Evolutionary conservation across 164 flowering plant genomes (phyloP), one percentile per base, ranked within the genome.

Genomic region (Stephania yunnanensis): DNA sequence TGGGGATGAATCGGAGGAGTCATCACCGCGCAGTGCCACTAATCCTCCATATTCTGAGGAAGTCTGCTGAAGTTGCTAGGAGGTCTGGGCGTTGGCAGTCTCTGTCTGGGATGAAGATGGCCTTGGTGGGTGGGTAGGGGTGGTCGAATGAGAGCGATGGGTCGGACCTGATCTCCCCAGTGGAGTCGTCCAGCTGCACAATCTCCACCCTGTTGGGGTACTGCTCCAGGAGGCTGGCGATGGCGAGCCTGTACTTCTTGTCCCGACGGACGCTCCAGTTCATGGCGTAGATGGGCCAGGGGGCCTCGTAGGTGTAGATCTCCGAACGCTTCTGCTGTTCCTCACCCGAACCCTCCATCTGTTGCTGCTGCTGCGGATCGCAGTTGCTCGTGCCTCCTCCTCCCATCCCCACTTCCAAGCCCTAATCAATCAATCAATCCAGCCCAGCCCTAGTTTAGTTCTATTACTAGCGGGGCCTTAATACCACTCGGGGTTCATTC

Each of bases 241-340:
- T 95, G 72, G 97, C 97, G 75, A 95, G 91, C 0, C 97, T 89
- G 86, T 91, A 93, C 83, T 88, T 90, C 81, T 91, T 91, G 87
- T 92, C 97, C 20, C 87, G 86, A 30, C 97, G 96, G 73, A 94
- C 98, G 84, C 88, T 83, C 98, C 98, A 94, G 81, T 94, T 94
- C 97, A 92, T 94, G 84, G 98, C 93, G 90, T 91, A 94, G 87
- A 92, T 89, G 84, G 87, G 97, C 97, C 97, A 94, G 4, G 98
- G 97, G 0, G 98, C 97, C 72, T 94, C 96, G 86, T 92, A 94
- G 0, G 98, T 91, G 92, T 94, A 94, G 84, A 94, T 94, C 83
- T 94, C 97, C 10, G 94, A 92, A 9, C 98, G 87, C 69, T 91
- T 90, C 76, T 94, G 94, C 82, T 90, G 93, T 80, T 94, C 97